Evolutionary conservation across 176 grass and related monocot species (phyloP).

Genomic region (Cenchrus fungigraminus): DNA sequence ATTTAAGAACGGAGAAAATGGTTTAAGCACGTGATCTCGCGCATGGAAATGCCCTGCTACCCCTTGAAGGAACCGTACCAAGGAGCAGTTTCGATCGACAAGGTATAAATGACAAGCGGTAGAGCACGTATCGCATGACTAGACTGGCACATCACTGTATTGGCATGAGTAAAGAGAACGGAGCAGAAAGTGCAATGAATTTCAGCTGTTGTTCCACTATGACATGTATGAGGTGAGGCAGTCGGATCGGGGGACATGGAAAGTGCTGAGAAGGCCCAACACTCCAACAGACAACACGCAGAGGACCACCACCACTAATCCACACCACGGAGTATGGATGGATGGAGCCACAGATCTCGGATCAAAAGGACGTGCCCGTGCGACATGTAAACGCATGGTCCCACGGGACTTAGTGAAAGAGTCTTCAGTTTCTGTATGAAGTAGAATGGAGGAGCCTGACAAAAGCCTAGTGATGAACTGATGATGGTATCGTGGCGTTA

Average conservation of each 20-base stretch:
- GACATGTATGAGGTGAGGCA: too few species aligned
- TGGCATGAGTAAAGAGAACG: not conserved
- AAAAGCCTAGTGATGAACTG: too few species aligned
- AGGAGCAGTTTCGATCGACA: not conserved
- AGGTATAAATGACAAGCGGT: not conserved
- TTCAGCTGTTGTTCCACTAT: constrained; percentile 15
- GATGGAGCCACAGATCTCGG: not conserved
- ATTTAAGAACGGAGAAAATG: too few species aligned
- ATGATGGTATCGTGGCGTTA: too few species aligned
- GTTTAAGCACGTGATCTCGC: not conserved
- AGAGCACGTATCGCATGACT: not conserved
- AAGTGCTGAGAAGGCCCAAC: not conserved
- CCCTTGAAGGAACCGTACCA: not conserved
- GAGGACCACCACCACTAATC: not conserved
- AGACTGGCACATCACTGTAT: not conserved
- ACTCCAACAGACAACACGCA: not conserved
- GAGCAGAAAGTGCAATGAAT: not conserved
- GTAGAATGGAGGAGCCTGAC: too few species aligned
- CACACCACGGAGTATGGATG: not conserved
- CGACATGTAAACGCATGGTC: not conserved
- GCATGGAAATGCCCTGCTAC: not conserved
- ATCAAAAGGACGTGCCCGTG: not conserved
- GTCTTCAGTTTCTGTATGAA: too few species aligned
- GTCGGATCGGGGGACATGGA: not conserved
- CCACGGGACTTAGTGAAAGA: too few species aligned